Base-by-base conservation (phyloP, 768 basidiomycete species). In the Auricularia auricula-judae region DNA sequence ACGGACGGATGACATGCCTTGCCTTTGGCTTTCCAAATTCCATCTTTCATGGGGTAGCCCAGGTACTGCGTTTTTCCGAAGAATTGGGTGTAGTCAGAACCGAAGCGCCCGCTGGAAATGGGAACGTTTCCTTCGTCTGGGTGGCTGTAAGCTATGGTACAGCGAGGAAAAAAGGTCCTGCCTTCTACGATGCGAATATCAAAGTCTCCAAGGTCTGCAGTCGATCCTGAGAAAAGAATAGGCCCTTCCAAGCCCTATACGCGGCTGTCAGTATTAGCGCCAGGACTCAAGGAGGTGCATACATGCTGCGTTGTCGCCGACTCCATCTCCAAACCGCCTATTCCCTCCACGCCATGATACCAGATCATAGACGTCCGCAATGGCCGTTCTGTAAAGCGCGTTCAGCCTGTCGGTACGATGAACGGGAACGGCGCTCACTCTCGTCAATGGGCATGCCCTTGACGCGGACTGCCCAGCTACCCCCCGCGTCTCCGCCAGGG, bases 11-110 rank as follows among this genome's bases (percentile, higher is more conserved):
- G 39, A 3, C 36, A 39, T 47, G 64, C 58, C 66, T 12, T 66
- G 88, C 93, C 88, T 79, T 88, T 90, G 2, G 91, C 91, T 76
- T 86, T 80, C 93, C 93, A 96, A n/a, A 92, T 78, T 14, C 86
- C 89, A 3, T 81, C 72, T 5, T 81, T 77, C 12, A 88, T 76
- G 18, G 82, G 81, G 34, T 83, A 79, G 2, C 91, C 92, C 0
- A 85, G 65, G 69, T 82, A 88, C 63, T 87, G 85, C 0, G 90
- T 87, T 74, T 84, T 89, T 36, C 86, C 90, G 39, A 87, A 76
- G 33, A 83, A 81, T 16, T 85, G 73, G 47, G 76, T 70, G 71
- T 93, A 93, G 2, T 72, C 76, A 51, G 82, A 74, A 0, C 82
- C 78, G 71, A 86, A 82, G 21, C 77, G 74, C 1, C 90, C 93